These are phyloP conservation scores for Solanum phureja DNA, from an alignment of 257 asterid genomes.

Conservation along the genomic window DNA sequence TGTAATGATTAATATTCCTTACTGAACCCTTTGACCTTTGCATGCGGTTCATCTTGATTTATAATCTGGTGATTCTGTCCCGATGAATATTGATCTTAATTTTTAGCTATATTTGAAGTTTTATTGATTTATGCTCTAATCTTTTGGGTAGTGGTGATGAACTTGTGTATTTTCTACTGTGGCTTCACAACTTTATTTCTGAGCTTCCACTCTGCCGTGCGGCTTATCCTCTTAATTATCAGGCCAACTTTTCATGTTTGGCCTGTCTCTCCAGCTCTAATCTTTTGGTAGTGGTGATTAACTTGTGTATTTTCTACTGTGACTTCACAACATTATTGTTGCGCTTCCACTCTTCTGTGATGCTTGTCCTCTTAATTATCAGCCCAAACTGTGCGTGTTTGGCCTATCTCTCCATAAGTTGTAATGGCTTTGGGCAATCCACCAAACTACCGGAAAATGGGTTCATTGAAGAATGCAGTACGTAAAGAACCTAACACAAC, in stretches of 20 bases:
- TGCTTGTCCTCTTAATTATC: background rate
- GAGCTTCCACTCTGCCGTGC: background rate
- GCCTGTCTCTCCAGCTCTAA: background rate
- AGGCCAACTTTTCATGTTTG: background rate
- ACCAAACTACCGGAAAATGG: background rate
- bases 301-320: background rate
- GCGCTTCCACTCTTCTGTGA: background rate
- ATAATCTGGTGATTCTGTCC: background rate
- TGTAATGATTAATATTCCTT: background rate
- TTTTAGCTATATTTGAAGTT: background rate
- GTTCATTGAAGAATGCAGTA: background rate
- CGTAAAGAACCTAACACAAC: background rate
- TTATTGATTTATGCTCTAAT: background rate
- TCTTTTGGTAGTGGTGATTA: background rate
- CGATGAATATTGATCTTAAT: background rate
- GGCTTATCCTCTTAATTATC: background rate
- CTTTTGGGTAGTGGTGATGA: background rate
- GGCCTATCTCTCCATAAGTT: background rate
- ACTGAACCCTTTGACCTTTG: background rate
- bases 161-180: background rate
- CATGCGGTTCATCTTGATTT: background rate
- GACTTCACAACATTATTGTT: background rate
- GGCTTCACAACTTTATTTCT: background rate
- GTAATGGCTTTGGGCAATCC: background rate
- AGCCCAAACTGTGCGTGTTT: background rate